Evolutionary conservation across 2,329 filamentous ascomycete genomes (phyloP).

Genomic region (Penicillium sp.): DNA sequence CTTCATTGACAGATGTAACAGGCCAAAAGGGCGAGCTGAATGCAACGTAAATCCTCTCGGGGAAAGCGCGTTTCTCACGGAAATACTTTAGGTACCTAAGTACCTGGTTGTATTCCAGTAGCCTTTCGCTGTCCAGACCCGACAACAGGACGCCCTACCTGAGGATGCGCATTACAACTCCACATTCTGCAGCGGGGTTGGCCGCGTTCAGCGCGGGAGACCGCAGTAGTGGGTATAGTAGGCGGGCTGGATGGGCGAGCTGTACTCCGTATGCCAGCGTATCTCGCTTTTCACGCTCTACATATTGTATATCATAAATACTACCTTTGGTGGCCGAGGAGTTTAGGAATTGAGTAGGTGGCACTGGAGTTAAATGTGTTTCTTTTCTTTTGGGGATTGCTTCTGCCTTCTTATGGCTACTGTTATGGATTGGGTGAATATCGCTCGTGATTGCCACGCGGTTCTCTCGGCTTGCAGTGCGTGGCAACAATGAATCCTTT

Average conservation of each 20-base stretch:
- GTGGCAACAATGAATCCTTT: neutral
- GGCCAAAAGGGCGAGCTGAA: neutral
- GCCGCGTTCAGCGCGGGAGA: constrained; percentile 7
- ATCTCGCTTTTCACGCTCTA: no score
- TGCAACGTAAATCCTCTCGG: neutral
- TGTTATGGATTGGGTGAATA: neutral
- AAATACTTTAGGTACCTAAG: neutral
- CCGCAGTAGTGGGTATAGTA: constrained; percentile 2
- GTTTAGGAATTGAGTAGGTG: no score
- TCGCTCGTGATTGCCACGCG: no score
- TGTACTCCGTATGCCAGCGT: no score
- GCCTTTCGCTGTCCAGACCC: neutral
- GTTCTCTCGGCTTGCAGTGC: neutral
- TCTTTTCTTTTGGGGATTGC: no score
- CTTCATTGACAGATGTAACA: no score
- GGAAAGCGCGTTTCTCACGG: neutral
- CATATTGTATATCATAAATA: no score
- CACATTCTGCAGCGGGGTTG: constrained; percentile 10
- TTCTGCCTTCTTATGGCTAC: no score
- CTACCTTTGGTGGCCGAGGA: no score
- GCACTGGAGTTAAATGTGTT: no score
- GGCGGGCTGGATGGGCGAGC: no score
- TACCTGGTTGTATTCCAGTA: neutral
- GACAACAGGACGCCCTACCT: neutral
- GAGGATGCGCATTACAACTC: constrained; percentile 1